A percentile compares a stretch with the other conserved stretches of the same genome.
phyloP scores from a whole-genome alignment of 192 early-diverging fungal species.

The Neocallimastix lanati region DNA sequence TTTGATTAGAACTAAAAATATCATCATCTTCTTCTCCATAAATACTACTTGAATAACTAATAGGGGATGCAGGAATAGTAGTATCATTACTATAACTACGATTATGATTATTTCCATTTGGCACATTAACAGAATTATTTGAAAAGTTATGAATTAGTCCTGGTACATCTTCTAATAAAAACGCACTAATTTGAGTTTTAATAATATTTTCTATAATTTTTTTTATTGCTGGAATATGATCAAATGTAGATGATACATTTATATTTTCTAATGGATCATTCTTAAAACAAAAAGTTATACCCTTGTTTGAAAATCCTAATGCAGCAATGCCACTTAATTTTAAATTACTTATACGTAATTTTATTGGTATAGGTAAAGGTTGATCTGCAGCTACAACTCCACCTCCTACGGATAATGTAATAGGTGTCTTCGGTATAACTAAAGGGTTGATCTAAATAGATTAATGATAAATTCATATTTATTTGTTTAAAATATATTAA shows the following conservation, averaged over 20 bases:
- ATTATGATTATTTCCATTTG: neutral
- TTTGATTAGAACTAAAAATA: neutral
- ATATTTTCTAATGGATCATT: constrained; percentile 91
- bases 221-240: constrained; percentile 71
- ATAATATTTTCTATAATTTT: constrained; percentile 79
- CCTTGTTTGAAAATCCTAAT: constrained; percentile 79
- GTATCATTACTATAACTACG: neutral
- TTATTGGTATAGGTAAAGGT: constrained; percentile 92
- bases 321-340: constrained; percentile 80
- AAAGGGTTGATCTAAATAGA: constrained; percentile 26
- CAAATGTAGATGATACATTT: constrained; percentile 91
- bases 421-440: constrained; percentile 9
- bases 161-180: constrained; percentile 90
- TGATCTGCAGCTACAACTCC: constrained; percentile 73
- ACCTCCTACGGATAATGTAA: constrained; percentile 29
- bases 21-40: neutral
- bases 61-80: neutral
- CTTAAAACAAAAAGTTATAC: constrained; percentile 91
- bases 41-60: neutral
- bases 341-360: constrained; percentile 72
- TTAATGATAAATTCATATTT: too few species aligned
- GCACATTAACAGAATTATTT: neutral
- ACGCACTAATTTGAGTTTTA: constrained; percentile 63
- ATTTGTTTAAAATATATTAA: too few species aligned
- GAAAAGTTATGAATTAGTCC: constrained; percentile 77